These are phyloP conservation scores for Calonectria pteridis DNA, from an alignment of 2,329 filamentous ascomycete species.

Conservation along the genomic window DNA sequence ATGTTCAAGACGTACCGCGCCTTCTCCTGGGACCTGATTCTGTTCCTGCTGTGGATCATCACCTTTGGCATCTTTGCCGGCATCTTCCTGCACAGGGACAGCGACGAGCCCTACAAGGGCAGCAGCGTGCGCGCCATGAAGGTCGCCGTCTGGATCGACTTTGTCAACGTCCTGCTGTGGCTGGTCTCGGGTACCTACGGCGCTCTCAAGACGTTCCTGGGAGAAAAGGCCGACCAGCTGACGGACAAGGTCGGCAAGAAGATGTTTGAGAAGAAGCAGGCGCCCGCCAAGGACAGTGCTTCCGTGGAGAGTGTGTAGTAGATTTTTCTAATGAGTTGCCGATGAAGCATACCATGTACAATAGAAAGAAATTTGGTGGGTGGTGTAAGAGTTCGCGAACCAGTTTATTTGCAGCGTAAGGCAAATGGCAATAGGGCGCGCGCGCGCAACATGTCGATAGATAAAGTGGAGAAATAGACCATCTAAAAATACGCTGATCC, in stretches of 20 bases:
- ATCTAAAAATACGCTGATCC: not conserved
- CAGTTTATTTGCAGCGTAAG: not conserved
- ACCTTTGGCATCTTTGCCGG: conserved; percentile 80
- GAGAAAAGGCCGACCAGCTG: conserved; percentile 54
- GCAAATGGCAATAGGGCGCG: conserved; percentile 6
- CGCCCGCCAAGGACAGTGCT: conserved; percentile 38
- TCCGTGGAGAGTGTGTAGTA: conserved; percentile 48
- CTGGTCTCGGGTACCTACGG: conserved; percentile 60
- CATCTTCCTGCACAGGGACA: conserved; percentile 74
- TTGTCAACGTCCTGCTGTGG: conserved; percentile 78
- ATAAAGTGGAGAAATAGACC: not conserved
- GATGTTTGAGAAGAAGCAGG: conserved; percentile 52
- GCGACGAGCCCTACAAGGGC: conserved; percentile 62
- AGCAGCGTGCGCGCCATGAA: conserved; percentile 69
- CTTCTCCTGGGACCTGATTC: conserved; percentile 58
- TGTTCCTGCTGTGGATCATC: conserved; percentile 69
- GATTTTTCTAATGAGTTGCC: not conserved
- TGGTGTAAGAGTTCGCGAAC: not conserved
- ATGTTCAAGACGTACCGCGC: conserved; percentile 56
- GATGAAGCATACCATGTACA: not conserved
- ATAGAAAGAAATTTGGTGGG: not conserved
- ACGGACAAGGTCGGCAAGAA: conserved; percentile 55
- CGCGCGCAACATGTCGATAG: not conserved
- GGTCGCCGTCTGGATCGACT: conserved; percentile 78
- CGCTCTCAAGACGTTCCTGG: conserved; percentile 54